Base-by-base conservation (phyloP, 2,329 filamentous ascomycete species). In the Daldinia sp. region DNA sequence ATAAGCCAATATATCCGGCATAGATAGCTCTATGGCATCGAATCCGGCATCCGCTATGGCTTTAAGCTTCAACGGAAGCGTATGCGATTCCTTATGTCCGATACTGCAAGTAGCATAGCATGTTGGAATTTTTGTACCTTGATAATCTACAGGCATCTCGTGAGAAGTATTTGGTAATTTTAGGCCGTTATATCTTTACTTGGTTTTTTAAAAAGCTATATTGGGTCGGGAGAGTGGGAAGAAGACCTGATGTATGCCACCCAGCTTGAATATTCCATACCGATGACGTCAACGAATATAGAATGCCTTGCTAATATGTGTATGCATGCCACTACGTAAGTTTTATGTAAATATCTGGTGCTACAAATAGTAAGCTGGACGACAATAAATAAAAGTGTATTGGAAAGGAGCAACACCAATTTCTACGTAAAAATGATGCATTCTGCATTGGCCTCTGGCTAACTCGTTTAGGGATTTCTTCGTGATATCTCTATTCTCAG, bases 1-100 rank as follows among this genome's bases (percentile, higher is more conserved):
- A 68, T 90, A 91, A 4, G 83, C 77, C 9, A 89, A 75, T 2
- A 94, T 85, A 68, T 94, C 90, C 0, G 90, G 88, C 78, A 93
- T 91, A 0, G 87, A 87, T 6, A 94, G 84, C 75, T 94, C 91
- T 61, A 94, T 88, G 11, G 83, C 89, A 9, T 82, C 77, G 74
- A 93, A 92, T 2, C 87, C 88, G 1, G 85, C 87, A 1, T 79
- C 77, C n/a, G 86, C 80, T 67, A 93, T 87, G 39, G 87, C 86
- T 41, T 83, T 76, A 9, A 90, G 80, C 66, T 88, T 89, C 41
- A 85, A 78, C 35, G 84, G 84, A 0, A 90, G 81, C 1, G 82
- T 85, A 61, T 85, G 81, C 1, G 70, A 64, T 7, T 70, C 68
- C 19, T 69, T 71, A 61, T 74, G 69, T 4, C 73, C 73, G 47